Conservation (phyloP, 495 filamentous ascomycete species). For the Penicillium ucsense region DNA sequence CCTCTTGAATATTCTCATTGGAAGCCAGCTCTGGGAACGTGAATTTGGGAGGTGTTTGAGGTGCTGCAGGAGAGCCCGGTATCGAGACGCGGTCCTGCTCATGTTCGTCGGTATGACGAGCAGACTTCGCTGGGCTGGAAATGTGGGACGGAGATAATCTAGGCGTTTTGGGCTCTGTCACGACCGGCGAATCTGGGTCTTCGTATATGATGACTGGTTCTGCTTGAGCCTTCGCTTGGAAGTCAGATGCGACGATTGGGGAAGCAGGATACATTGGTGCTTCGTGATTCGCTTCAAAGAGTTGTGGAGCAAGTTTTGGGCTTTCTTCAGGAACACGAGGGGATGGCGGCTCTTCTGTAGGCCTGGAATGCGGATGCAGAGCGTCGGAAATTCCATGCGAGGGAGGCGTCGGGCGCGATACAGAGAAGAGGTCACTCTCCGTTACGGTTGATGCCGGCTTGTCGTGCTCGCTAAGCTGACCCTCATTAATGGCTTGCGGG, state of each 20-base stretch:
- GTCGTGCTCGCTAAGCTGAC: conserved; percentile 46
- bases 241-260: conserved; percentile 2
- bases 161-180: conserved; percentile 1
- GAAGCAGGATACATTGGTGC: conserved; percentile 3
- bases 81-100: not conserved
- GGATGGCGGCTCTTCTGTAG: conserved; percentile 7
- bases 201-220: conserved; percentile 33
- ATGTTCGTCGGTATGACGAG: conserved; percentile 1
- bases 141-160: conserved; percentile 3
- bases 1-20: not conserved
- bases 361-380: conserved; percentile 3
- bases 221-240: conserved; percentile 5
- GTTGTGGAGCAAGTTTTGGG: conserved; percentile 1
- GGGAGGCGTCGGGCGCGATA: conserved; percentile 8
- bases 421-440: conserved; percentile 18
- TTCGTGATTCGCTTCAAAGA: not conserved
- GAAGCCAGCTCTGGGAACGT: conserved; percentile 8
- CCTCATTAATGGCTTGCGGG: conserved; percentile 21
- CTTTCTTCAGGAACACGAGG: conserved; percentile 7
- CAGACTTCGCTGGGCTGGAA: conserved; percentile 7
- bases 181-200: conserved; percentile 26
- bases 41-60: conserved; percentile 1
- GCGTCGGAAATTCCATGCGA: not conserved
- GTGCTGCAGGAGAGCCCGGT: not conserved
- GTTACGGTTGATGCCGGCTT: conserved; percentile 26